A percentile compares a stretch with the other conserved stretches of the same genome.
phyloP scores from a whole-genome alignment of 148 eudicot genomes.

The Nyssa sinensis region DNA sequence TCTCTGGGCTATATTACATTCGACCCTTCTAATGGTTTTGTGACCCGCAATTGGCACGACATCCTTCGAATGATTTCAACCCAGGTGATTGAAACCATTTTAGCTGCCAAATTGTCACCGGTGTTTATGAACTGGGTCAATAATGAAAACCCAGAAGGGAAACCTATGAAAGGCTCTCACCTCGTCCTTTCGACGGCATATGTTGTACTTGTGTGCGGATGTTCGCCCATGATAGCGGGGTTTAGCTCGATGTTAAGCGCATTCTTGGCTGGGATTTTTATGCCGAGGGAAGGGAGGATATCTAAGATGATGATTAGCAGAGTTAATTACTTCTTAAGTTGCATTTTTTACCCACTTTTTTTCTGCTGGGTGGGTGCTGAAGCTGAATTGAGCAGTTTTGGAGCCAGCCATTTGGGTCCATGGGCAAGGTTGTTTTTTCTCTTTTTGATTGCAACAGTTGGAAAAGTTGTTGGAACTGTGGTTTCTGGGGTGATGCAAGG shows the following conservation, averaged over 20 bases:
- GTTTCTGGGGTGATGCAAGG: conserved; percentile 64
- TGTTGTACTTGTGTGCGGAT: conserved; percentile 46
- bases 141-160: conserved; percentile 78
- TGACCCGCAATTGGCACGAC: neutral
- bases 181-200: conserved; percentile 68
- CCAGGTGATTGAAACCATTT: conserved; percentile 31
- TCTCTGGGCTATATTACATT: conserved; percentile 55
- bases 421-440: conserved; percentile 55
- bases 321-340: conserved; percentile 62
- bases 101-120: conserved; percentile 53
- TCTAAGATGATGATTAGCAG: conserved; percentile 62
- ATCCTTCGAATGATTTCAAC: conserved; percentile 25
- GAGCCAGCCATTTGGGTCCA: conserved; percentile 16
- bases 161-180: conserved; percentile 82
- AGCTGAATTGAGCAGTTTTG: conserved; percentile 44
- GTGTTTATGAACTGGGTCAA: conserved; percentile 69
- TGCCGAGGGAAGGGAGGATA: conserved; percentile 87
- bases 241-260: conserved; percentile 73
- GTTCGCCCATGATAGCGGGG: conserved; percentile 40
- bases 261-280: conserved; percentile 69
- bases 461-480: conserved; percentile 69
- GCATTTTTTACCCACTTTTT: conserved; percentile 65
- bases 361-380: conserved; percentile 79
- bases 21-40: conserved; percentile 16
- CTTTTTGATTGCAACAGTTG: conserved; percentile 49